Evolutionary conservation across 208 protist genomes (phyloP).

Genomic region (Trypanosoma lewisi): DNA sequence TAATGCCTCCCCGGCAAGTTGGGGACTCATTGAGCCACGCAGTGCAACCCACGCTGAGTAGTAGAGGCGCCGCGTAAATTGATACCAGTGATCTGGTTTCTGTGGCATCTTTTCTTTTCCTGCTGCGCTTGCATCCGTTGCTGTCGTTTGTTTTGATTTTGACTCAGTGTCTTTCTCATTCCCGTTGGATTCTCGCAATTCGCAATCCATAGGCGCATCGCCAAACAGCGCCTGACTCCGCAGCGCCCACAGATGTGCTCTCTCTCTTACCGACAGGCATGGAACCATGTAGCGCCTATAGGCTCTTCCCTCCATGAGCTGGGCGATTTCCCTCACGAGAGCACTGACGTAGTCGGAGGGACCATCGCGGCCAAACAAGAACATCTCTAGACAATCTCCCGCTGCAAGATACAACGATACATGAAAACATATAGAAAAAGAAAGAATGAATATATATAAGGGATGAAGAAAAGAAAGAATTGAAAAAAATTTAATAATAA

Average conservation of each 20-base stretch:
- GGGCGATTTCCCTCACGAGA: slow-evolving; percentile 31
- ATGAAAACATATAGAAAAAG: slow-evolving; percentile 6
- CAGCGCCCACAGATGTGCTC: slow-evolving; percentile 54
- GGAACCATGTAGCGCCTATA: slow-evolving; percentile 35
- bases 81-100: slow-evolving; percentile 46
- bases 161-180: slow-evolving; percentile 4
- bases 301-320: slow-evolving; percentile 36
- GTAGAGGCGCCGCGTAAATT: slow-evolving; percentile 53
- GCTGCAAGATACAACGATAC: background rate
- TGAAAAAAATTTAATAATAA: slow-evolving; percentile 10
- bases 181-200: background rate
- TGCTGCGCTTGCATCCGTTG: background rate
- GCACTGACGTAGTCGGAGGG: slow-evolving; percentile 8
- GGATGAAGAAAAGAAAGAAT: background rate
- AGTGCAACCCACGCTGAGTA: slow-evolving; percentile 45
- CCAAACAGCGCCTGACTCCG: slow-evolving; percentile 68
- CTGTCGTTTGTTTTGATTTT: background rate
- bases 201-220: slow-evolving; percentile 40
- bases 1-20: slow-evolving; percentile 63
- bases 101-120: background rate
- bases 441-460: background rate
- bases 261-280: slow-evolving; percentile 28
- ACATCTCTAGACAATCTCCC: background rate
- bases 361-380: background rate
- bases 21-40: slow-evolving; percentile 57